These are phyloP conservation scores for Cercospora zeae-maydis DNA, from an alignment of 2,329 filamentous ascomycete genomes.

Conservation along the genomic window DNA sequence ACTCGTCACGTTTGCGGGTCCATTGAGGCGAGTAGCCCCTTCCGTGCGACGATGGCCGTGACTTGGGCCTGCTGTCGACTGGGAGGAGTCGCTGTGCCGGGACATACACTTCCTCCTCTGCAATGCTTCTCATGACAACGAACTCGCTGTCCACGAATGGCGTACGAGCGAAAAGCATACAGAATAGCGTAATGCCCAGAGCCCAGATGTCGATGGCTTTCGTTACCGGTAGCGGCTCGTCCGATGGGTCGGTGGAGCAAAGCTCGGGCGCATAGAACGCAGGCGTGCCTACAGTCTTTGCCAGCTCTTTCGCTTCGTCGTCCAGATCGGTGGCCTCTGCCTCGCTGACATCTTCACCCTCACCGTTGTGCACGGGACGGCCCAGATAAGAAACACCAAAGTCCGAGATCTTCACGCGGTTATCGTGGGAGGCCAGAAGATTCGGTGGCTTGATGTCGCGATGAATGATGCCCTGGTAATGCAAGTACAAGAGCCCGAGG, in stretches of 20 bases:
- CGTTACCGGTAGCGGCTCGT: slow-evolving; percentile 70
- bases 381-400: slow-evolving; percentile 98
- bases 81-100: slow-evolving; percentile 78
- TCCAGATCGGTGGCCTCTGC: slow-evolving; percentile 73
- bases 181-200: slow-evolving; percentile 91
- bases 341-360: slow-evolving; percentile 62
- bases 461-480: slow-evolving; percentile 52
- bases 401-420: slow-evolving; percentile 94
- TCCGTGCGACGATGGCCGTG: slow-evolving; percentile 45
- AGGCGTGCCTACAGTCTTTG: slow-evolving; percentile 95
- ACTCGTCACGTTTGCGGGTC: slow-evolving; percentile 69
- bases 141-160: slow-evolving; percentile 93
- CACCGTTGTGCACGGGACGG: slow-evolving; percentile 68
- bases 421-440: slow-evolving; percentile 77
- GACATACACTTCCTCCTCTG: slow-evolving; percentile 87
- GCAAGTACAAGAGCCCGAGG: slow-evolving; percentile 84
- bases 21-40: slow-evolving; percentile 46
- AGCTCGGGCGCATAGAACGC: slow-evolving; percentile 97
- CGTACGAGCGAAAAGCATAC: slow-evolving; percentile 87
- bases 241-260: slow-evolving; percentile 75
- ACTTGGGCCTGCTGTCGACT: slow-evolving; percentile 49
- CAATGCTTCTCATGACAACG: slow-evolving; percentile 86
- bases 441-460: slow-evolving; percentile 65
- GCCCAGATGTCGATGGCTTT: slow-evolving; percentile 98
- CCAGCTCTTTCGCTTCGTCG: slow-evolving; percentile 91